A percentile compares a stretch with the other conserved stretches of the same genome.
phyloP scores from a whole-genome alignment of 768 basidiomycete genomes.

The Termitomyces eurrhizus region DNA sequence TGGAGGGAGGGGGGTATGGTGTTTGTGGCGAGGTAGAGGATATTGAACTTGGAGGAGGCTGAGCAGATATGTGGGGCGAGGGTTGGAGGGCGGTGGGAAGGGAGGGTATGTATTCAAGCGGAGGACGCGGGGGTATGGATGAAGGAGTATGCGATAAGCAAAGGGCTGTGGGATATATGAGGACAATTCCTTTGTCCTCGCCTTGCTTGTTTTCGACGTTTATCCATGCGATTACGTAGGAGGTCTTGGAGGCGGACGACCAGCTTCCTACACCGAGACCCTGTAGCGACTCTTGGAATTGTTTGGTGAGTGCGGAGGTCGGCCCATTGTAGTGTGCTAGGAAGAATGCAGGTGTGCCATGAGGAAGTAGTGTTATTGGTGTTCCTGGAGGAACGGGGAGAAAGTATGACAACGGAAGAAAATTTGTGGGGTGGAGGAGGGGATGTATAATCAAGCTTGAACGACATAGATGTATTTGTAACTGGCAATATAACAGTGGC shows the following conservation, averaged over 20 bases:
- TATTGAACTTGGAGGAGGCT: constrained; percentile 3
- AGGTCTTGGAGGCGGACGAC: constrained; percentile 5
- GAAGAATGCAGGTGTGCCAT: constrained; percentile 70
- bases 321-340: constrained; percentile 69
- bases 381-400: constrained; percentile 53
- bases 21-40: neutral
- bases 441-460: constrained; percentile 60
- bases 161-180: constrained; percentile 68
- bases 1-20: neutral
- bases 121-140: constrained; percentile 34
- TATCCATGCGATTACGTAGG: constrained; percentile 65
- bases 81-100: constrained; percentile 61
- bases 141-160: constrained; percentile 40
- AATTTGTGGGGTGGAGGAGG: constrained; percentile 52
- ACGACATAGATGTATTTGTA: constrained; percentile 48
- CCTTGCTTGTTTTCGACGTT: constrained; percentile 74
- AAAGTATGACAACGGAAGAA: constrained; percentile 43
- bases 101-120: constrained; percentile 56
- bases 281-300: constrained; percentile 59
- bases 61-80: constrained; percentile 28
- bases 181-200: constrained; percentile 73
- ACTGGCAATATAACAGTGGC: constrained; percentile 55
- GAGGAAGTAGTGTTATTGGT: constrained; percentile 68
- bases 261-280: constrained; percentile 49
- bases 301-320: constrained; percentile 51